Conservation (phyloP, 371 early-diverging fungal species). For the Enterocytospora artemiae region DNA sequence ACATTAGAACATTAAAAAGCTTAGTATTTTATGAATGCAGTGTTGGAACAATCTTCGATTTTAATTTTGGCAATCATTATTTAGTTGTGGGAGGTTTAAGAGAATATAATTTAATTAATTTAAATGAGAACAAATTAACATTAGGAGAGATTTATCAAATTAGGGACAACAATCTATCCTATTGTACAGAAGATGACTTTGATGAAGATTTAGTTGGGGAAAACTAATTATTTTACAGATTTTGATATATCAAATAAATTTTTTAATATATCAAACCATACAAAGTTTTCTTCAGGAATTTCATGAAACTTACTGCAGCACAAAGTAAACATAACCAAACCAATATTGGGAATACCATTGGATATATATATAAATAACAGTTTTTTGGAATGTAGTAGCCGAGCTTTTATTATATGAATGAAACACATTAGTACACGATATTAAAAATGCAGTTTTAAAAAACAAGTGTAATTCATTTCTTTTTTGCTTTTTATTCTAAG, state of each 20-base stretch:
- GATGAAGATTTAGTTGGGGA: no score
- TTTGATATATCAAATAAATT: no score
- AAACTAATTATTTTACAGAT: no score
- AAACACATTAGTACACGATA: background rate
- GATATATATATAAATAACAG: background rate
- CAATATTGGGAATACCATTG: background rate
- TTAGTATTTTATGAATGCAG: constrained; percentile 13
- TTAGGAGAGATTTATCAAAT: no score
- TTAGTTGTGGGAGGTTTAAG: constrained; percentile 32
- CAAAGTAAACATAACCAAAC: no score
- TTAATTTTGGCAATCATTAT: constrained; percentile 7
- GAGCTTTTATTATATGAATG: background rate
- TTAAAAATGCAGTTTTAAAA: background rate
- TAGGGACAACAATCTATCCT: no score
- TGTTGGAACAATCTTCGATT: constrained; percentile 36
- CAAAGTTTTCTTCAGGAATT: no score
- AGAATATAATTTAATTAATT: constrained; percentile 26
- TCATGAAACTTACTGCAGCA: no score
- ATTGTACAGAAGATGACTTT: background rate
- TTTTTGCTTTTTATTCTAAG: no score
- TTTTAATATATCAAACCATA: no score
- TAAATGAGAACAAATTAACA: constrained; percentile 1
- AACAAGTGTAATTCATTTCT: background rate
- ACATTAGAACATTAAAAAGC: constrained; percentile 33
- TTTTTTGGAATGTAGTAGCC: background rate